These are phyloP conservation scores for Ascodesmis nigricans DNA, from an alignment of 495 filamentous ascomycete species.

Conservation along the genomic window DNA sequence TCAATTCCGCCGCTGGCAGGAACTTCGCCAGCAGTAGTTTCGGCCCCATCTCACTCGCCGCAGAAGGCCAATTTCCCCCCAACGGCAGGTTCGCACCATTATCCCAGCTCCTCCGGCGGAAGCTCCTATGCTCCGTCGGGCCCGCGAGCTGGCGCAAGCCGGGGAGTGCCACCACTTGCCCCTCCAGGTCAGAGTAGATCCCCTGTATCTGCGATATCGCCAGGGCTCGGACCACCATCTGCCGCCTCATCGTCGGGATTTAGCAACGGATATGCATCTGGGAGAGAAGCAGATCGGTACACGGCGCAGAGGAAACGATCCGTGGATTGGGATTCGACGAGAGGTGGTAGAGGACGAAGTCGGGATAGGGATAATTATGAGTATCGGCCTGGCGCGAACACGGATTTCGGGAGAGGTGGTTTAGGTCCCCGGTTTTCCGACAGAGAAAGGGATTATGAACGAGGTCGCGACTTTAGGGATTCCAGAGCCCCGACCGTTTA, in stretches of 20 bases:
- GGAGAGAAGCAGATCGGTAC: slow-evolving; percentile 12
- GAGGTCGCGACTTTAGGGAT: slow-evolving; percentile 15
- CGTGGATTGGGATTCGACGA: slow-evolving; percentile 14
- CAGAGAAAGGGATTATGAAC: slow-evolving; percentile 13
- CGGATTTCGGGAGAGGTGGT: slow-evolving; percentile 16
- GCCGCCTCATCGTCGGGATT: slow-evolving; percentile 12
- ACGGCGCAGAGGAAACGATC: slow-evolving; percentile 17
- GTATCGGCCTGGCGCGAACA: slow-evolving; percentile 11
- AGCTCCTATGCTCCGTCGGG: slow-evolving; percentile 17
- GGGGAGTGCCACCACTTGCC: slow-evolving; percentile 9
- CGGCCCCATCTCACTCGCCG: slow-evolving; percentile 15
- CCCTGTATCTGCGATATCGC: slow-evolving; percentile 9
- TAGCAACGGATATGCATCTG: slow-evolving; percentile 11
- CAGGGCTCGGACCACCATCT: slow-evolving; percentile 10
- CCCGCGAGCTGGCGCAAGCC: slow-evolving; percentile 10
- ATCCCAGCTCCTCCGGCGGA: slow-evolving; percentile 5
- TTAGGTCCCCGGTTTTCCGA: slow-evolving; percentile 12
- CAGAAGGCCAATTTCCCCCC: slow-evolving; percentile 16
- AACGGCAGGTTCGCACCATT: slow-evolving; percentile 12
- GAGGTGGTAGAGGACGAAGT: slow-evolving; percentile 15
- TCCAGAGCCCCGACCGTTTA: slow-evolving; percentile 10
- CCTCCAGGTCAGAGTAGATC: slow-evolving; percentile 15
- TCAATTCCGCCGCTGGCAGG: slow-evolving; percentile 8
- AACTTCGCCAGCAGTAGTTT: slow-evolving; percentile 2
- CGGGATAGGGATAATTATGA: slow-evolving; percentile 15